Conservation (phyloP, 495 filamentous ascomycete species). For the Ascobolus immersus region DNA sequence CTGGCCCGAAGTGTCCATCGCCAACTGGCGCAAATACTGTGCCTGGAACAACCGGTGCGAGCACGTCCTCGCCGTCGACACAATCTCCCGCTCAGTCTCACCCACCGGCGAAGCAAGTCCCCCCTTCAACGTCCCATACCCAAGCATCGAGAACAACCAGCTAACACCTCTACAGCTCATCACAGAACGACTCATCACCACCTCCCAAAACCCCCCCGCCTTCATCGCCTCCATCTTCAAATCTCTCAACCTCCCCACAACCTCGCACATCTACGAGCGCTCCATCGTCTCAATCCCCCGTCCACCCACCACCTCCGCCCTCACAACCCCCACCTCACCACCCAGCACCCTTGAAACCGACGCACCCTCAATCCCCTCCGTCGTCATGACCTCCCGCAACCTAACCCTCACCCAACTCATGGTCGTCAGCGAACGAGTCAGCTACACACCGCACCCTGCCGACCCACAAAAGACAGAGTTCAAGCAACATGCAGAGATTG, state of each 20-base stretch:
- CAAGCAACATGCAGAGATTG: conserved; percentile 69
- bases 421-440: conserved; percentile 66
- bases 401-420: conserved; percentile 73
- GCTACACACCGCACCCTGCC: conserved; percentile 39
- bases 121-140: not conserved
- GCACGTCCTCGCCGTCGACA: conserved; percentile 88
- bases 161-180: conserved; percentile 32
- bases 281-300: conserved; percentile 87
- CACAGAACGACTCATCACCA: conserved; percentile 90
- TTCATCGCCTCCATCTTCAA: conserved; percentile 66
- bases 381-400: conserved; percentile 85
- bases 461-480: conserved; percentile 45
- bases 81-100: conserved; percentile 46
- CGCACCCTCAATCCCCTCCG: too few species aligned
- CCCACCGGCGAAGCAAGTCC: conserved; percentile 52
- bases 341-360: too few species aligned
- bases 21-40: conserved; percentile 96
- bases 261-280: conserved; percentile 42
- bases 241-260: too few species aligned
- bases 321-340: too few species aligned
- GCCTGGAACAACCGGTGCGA: conserved; percentile 91
- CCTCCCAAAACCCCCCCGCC: conserved; percentile 63
- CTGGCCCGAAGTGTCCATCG: conserved; percentile 96
- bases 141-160: not conserved
- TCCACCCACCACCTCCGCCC: conserved; percentile 52